Evolutionary conservation across 768 basidiomycete species (phyloP).

Genomic region (Leccinum sublutescens): DNA sequence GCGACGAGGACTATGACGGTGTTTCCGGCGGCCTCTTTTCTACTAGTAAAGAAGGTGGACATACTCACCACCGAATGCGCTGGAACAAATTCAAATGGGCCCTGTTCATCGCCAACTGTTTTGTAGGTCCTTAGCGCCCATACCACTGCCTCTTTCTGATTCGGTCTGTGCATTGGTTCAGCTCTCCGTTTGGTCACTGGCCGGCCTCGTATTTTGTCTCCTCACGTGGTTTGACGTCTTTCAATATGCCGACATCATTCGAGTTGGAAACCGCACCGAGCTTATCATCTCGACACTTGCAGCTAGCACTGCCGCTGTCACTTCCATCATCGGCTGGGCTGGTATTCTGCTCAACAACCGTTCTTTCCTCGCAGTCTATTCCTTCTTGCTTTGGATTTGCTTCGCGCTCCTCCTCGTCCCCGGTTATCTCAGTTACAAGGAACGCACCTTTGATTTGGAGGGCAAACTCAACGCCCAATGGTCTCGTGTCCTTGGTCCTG

Average conservation of each 20-base stretch:
- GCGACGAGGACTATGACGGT: slow-evolving; percentile 57
- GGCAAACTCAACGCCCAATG: slow-evolving; percentile 79
- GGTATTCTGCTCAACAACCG: slow-evolving; percentile 85
- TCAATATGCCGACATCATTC: slow-evolving; percentile 65
- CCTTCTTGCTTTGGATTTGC: slow-evolving; percentile 68
- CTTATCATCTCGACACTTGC: slow-evolving; percentile 71
- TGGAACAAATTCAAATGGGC: slow-evolving; percentile 90
- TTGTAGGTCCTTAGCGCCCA: slow-evolving; percentile 2
- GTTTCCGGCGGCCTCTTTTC: slow-evolving; percentile 39
- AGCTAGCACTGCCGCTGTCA: slow-evolving; percentile 55
- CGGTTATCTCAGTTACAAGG: slow-evolving; percentile 78
- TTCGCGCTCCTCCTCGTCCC: slow-evolving; percentile 71
- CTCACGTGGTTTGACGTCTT: slow-evolving; percentile 79
- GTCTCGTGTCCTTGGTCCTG: slow-evolving; percentile 58
- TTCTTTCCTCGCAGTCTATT: slow-evolving; percentile 74
- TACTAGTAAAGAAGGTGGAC: slow-evolving; percentile 34
- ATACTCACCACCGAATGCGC: slow-evolving; percentile 43
- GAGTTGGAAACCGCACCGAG: slow-evolving; percentile 65
- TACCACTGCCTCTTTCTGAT: not conserved
- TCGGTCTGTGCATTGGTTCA: slow-evolving; percentile 17
- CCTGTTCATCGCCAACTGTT: slow-evolving; percentile 59
- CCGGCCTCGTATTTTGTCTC: slow-evolving; percentile 61
- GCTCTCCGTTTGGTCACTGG: slow-evolving; percentile 61
- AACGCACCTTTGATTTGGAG: slow-evolving; percentile 72
- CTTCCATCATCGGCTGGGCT: slow-evolving; percentile 72